Base-by-base conservation (phyloP, 2,329 filamentous ascomycete species). In the Talaromyces pinophilus region DNA sequence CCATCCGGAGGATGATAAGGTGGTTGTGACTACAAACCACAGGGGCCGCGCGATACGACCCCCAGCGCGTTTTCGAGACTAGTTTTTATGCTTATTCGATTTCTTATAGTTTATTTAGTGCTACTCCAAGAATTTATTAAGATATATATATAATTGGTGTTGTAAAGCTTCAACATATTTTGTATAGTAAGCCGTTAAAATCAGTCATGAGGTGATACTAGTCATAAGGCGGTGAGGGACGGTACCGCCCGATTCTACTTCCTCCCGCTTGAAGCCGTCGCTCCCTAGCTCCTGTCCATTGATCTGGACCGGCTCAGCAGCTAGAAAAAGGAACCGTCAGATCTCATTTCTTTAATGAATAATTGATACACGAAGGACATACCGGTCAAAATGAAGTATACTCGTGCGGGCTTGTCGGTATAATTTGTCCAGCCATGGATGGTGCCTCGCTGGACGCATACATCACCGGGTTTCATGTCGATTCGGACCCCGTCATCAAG, bases 361-460 rank as follows among this genome's bases (percentile, higher is more conserved):
- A 17, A 8, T 11, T 30, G 13, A 5, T 0, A 7, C 1, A 59
- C 6, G 22, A 10, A 40, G 15, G 5, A 3, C 42, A 35, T 52
- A 62, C 60, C 60, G 38, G 44, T 62, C 42, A 62, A 42, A 19
- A 62, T 62, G 15, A 62, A 62, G 15, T 62, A 62, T 17, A 62
- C 44, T 19, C 60, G 50, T 48, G 60, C 46, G 7, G 60, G 60
- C 15, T 50, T 52, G 19, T 48, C 28, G 13, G 42, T 28, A n/a
- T 62, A 50, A 25, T 62, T 62, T n/a, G 60, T 62, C 60, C 60
- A 62, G 22, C 46, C 46, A 6, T 62, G 60, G 10, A 62, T 40
- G 28, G 60, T 62, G 10, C 60, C 60, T 52, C 60, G 60, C 6
- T 62, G 60, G 19, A 62, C 44, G 17, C 60, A 62, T 7, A 52